phyloP scores from a whole-genome alignment of 2,329 filamentous ascomycete genomes.

The Alternaria conjuncta region DNA sequence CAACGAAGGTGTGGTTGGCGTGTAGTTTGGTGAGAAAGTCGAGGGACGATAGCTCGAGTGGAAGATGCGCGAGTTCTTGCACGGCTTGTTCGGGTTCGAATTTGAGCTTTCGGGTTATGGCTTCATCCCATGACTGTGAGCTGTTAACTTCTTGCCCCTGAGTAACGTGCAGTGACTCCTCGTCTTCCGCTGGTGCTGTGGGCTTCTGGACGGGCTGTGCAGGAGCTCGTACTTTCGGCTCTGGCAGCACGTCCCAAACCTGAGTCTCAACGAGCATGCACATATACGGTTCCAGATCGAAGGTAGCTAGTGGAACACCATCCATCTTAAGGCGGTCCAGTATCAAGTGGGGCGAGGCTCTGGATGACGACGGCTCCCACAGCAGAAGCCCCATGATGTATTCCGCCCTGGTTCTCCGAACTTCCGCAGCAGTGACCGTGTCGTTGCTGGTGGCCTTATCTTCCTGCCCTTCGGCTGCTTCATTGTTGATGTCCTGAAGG shows the following conservation, averaged over 20 bases:
- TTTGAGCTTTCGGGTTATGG: constrained; percentile 26
- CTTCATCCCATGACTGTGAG: constrained; percentile 29
- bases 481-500: constrained; percentile 24
- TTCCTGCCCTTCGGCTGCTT: not conserved
- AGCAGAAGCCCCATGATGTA: constrained; percentile 38
- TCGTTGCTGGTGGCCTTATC: not conserved
- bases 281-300: constrained; percentile 40
- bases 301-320: constrained; percentile 9
- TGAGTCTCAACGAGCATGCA: constrained; percentile 47
- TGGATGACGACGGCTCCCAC: not conserved
- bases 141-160: not conserved
- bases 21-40: constrained; percentile 50
- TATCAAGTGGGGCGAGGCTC: constrained; percentile 23
- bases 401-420: constrained; percentile 27
- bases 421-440: constrained; percentile 19
- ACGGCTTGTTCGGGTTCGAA: constrained; percentile 30
- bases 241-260: constrained; percentile 39
- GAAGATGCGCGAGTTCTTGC: constrained; percentile 43
- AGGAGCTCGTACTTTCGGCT: constrained; percentile 8
- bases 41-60: constrained; percentile 46
- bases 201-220: not conserved
- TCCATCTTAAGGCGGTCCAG: constrained; percentile 20
- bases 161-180: not conserved
- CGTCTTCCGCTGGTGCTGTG: not conserved
- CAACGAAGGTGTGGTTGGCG: constrained; percentile 28